Percentiles rank a stretch among this genome's conserved stretches.
Evolutionary conservation across 1,284 basidiomycete genomes (phyloP).

Genomic region (Ceratobasidium theobromae): DNA sequence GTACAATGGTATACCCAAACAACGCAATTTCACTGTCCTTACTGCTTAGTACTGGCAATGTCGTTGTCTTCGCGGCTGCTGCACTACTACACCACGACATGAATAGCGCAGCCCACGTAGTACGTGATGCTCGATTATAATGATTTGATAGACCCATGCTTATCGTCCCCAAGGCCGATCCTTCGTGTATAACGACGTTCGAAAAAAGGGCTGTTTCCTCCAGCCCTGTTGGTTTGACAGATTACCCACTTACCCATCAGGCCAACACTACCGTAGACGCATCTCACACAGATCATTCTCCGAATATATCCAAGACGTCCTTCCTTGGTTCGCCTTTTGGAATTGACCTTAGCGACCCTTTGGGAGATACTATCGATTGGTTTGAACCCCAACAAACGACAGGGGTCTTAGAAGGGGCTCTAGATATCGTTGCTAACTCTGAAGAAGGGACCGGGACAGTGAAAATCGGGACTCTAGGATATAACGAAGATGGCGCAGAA

Average conservation of each 20-base stretch:
- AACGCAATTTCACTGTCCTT: slow-evolving; percentile 1
- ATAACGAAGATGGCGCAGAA: background rate
- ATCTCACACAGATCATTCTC: background rate
- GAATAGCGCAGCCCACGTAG: background rate
- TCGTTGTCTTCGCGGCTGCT: background rate
- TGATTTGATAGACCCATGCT: too few relatives aligned
- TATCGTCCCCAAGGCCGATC: too few relatives aligned
- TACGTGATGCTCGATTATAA: too few relatives aligned
- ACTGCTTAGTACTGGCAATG: background rate
- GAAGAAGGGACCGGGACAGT: background rate
- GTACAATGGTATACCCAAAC: slow-evolving; percentile 4
- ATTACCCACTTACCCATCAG: too few relatives aligned
- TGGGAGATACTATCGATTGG: background rate
- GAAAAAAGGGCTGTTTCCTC: too few relatives aligned
- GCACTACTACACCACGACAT: background rate
- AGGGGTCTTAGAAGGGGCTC: background rate
- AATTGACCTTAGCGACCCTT: background rate
- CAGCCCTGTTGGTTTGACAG: too few relatives aligned
- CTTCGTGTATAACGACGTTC: too few relatives aligned
- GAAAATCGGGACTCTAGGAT: slow-evolving; percentile 8
- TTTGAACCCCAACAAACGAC: background rate
- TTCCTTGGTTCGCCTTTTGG: background rate
- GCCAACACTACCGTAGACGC: slow-evolving; percentile 18
- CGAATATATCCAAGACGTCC: background rate
- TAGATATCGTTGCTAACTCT: background rate